These are phyloP conservation scores for Blepharisma stoltei DNA, from an alignment of 73 alveolate genomes.

Conservation along the genomic window DNA sequence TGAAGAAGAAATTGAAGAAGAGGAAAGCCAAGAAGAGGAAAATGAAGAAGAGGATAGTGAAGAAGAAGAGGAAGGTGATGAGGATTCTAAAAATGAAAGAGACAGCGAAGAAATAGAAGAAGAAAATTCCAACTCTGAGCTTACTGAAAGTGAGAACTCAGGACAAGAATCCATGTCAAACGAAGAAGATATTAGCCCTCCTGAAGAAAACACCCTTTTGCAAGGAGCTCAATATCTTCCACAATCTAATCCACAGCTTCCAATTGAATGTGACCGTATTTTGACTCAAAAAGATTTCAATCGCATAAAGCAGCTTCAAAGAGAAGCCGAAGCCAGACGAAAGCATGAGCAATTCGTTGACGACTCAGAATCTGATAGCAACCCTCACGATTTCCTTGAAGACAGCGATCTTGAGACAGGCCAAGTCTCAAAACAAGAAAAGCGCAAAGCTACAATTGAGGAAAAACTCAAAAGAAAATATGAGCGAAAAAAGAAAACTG, in stretches of 20 bases:
- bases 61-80: constrained; percentile 34
- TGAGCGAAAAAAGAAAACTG: constrained; percentile 39
- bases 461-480: constrained; percentile 34
- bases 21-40: constrained; percentile 47
- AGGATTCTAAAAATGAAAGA: constrained; percentile 43
- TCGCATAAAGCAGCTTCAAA: constrained; percentile 10
- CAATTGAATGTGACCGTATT: not conserved
- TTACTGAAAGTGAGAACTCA: not conserved
- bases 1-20: constrained; percentile 56
- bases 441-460: constrained; percentile 27
- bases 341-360: constrained; percentile 45
- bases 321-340: constrained; percentile 30
- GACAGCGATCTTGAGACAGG: constrained; percentile 38
- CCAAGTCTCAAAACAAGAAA: constrained; percentile 34
- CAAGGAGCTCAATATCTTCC: not conserved
- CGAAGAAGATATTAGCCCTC: not conserved
- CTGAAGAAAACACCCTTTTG: constrained; percentile 10
- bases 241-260: not conserved
- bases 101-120: not conserved
- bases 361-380: constrained; percentile 45
- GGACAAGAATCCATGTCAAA: constrained; percentile 31
- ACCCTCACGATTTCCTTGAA: constrained; percentile 39
- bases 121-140: not conserved
- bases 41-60: constrained; percentile 47
- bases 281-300: constrained; percentile 26